A percentile compares a stretch with the other conserved stretches of the same genome.
Conservation (phyloP, 2,329 filamentous ascomycete species). For the Sordariomycetes sp. region DNA sequence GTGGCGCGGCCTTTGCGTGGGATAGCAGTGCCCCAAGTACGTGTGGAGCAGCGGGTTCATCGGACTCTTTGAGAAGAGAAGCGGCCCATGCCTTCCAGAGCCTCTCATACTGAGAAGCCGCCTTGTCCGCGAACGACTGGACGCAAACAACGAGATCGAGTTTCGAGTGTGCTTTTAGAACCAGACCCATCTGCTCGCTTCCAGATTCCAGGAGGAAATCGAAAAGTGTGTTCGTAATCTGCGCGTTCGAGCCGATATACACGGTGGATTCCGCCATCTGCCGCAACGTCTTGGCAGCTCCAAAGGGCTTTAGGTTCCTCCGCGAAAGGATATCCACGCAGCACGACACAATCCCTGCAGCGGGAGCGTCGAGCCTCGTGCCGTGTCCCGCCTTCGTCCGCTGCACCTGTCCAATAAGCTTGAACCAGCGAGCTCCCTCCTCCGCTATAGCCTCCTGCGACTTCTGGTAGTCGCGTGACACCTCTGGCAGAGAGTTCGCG, state of each 20-base stretch:
- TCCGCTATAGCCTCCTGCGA: constrained; percentile 62
- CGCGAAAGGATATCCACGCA: constrained; percentile 31
- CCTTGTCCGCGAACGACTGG: constrained; percentile 37
- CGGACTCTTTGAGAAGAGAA: constrained; percentile 23
- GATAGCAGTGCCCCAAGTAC: constrained; percentile 36
- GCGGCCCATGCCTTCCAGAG: constrained; percentile 35
- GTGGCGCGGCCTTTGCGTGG: constrained; percentile 22
- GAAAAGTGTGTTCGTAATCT: constrained; percentile 2
- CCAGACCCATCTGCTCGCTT: constrained; percentile 17
- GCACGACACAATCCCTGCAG: constrained; percentile 9
- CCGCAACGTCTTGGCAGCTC: constrained; percentile 34
- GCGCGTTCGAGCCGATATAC: neutral
- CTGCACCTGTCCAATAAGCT: constrained; percentile 38
- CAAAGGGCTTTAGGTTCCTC: constrained; percentile 47
- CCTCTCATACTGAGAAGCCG: constrained; percentile 24
- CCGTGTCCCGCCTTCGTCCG: constrained; percentile 19
- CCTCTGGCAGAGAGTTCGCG: constrained; percentile 66
- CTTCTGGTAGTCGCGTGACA: constrained; percentile 63
- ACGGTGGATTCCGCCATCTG: constrained; percentile 6
- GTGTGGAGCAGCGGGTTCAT: constrained; percentile 16
- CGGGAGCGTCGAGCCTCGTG: constrained; percentile 20
- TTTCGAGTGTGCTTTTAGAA: constrained; percentile 57
- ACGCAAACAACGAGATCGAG: constrained; percentile 56
- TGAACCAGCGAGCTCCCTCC: constrained; percentile 58
- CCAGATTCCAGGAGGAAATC: constrained; percentile 5